Base-by-base conservation (phyloP, 2,329 filamentous ascomycete genomes). In the Hortaea werneckii region DNA sequence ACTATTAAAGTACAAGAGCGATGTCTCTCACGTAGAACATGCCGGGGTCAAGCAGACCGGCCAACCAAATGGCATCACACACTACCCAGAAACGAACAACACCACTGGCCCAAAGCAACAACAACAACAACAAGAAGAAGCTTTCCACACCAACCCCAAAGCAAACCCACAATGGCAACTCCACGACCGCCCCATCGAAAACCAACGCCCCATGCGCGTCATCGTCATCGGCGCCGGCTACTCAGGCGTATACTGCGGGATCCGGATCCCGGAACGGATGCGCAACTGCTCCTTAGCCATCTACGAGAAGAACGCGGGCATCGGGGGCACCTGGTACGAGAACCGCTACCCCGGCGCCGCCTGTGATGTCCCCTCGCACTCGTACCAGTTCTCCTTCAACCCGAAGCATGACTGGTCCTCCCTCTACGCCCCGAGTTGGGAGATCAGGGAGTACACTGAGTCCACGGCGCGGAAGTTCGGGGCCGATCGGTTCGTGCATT, bases 361-460 rank as follows among this genome's bases (percentile, higher is more conserved):
- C 10, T 70, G 68, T 44, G 66, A 69, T 44, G 54, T 69, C 27
- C 67, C 67, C 9, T 62, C 65, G 39, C 56, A 68, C 48, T 65
- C 64, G 5, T 57, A 58, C 40, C 49, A 49, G 29, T 59, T 65
- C 27, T 67, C 65, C 4, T 73, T 67, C 46, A 57, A 58, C 28
- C 55, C 58, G 8, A 56, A 57, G 34, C 52, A 50, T 4, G 52
- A 57, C 29, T 60, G 56, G 55, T 52, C 48, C 5, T 34, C 50
- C 5, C 66, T 68, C 35, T 72, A 68, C 43, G 64, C 65, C 5
- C 57, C 56, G 5, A 66, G 66, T 1, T 50, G 54, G 5, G 69
- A 71, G 50, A 71, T 72, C 28, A 57, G 61, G 6, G 61, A 65
- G 5, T 72, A 72, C 47, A 65, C 69, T 56, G 55, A 67, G 42